Conservation (phyloP, 805 yeast genomes). For the Torulaspora franciscae region DNA sequence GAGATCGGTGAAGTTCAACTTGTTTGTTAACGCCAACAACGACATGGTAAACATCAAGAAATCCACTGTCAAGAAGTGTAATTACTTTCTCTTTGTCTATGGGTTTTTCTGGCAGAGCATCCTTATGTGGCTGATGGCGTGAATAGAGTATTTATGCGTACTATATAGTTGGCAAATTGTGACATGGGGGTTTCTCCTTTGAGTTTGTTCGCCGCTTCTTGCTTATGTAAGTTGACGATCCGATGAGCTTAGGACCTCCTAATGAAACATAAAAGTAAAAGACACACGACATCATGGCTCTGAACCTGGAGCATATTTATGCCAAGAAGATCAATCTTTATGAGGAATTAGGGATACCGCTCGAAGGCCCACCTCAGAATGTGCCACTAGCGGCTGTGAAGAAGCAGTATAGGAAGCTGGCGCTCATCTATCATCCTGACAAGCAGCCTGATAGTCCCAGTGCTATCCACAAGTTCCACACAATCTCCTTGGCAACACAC, state of each 20-base stretch:
- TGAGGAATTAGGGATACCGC: slow-evolving; percentile 41
- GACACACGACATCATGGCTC: slow-evolving; percentile 5
- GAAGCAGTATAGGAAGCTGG: slow-evolving; percentile 21
- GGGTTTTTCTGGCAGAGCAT: slow-evolving; percentile 75
- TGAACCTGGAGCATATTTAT: slow-evolving; percentile 10
- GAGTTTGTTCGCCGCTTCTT: not conserved
- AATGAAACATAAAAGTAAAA: not conserved
- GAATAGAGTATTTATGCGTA: slow-evolving; percentile 1
- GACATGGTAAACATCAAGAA: slow-evolving; percentile 44
- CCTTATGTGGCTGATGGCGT: slow-evolving; percentile 65
- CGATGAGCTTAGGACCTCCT: not conserved
- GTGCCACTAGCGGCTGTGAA: slow-evolving; percentile 32
- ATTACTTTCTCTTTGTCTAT: slow-evolving; percentile 81
- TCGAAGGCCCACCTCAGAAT: slow-evolving; percentile 42
- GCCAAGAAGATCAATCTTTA: slow-evolving; percentile 32
- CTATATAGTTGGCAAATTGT: not conserved
- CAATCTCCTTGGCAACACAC: slow-evolving; percentile 26
- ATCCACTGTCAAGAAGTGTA: slow-evolving; percentile 69
- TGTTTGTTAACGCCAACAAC: slow-evolving; percentile 47
- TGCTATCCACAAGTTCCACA: slow-evolving; percentile 24
- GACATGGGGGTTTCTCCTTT: not conserved
- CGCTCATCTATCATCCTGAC: slow-evolving; percentile 31
- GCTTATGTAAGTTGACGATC: not conserved
- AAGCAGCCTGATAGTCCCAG: slow-evolving; percentile 17
- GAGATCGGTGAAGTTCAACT: slow-evolving; percentile 46